Base-by-base conservation (phyloP, 2,329 filamentous ascomycete species). In the Leptographium procerum region DNA sequence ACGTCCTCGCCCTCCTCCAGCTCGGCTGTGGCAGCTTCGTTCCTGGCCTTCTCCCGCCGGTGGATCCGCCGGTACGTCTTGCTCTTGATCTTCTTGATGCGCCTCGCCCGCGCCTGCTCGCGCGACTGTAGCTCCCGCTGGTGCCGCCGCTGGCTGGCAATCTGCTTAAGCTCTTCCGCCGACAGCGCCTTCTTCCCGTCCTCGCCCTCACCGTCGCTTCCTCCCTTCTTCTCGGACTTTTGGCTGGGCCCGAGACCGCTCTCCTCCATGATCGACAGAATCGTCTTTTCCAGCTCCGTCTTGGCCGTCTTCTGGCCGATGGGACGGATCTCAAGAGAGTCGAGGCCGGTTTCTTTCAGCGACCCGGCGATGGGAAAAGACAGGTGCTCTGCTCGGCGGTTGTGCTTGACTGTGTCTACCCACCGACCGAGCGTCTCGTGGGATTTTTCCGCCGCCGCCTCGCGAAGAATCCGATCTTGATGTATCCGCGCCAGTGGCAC, bases 31-130 rank as follows among this genome's bases (percentile, higher is more conserved):
- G 78, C 80, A 68, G 77, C 74, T 69, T 84, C 71, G 61, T 83
- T 70, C 58, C 80, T 75, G 64, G 79, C 72, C 65, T 76, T 66
- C 70, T 85, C 88, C 69, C 87, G 96, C 43, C 92, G 85, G 72
- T 97, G 92, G 16, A 97, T 87, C 51, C 91, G 86, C 58, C 92
- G 88, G 69, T 95, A 99, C 0, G 91, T 83, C 71, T 96, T 99
- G 69, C 89, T 95, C 79, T 99, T 99, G 75, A 99, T 99, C 77
- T 97, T 97, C 75, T 96, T 96, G 73, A 99, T 90, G 28, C 94
- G 86, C 73, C 91, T 95, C 9, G 91, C 83, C 59, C 91, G 87
- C 50, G 91, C 86, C 67, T 95, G 87, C 72, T 97, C 92, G 13
- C 91, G 82, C 66, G 95, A 96, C 63, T 92, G 80, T 9, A 96